Base-by-base conservation (phyloP, 208 protist species). In the Crithidia expoeki region DNA sequence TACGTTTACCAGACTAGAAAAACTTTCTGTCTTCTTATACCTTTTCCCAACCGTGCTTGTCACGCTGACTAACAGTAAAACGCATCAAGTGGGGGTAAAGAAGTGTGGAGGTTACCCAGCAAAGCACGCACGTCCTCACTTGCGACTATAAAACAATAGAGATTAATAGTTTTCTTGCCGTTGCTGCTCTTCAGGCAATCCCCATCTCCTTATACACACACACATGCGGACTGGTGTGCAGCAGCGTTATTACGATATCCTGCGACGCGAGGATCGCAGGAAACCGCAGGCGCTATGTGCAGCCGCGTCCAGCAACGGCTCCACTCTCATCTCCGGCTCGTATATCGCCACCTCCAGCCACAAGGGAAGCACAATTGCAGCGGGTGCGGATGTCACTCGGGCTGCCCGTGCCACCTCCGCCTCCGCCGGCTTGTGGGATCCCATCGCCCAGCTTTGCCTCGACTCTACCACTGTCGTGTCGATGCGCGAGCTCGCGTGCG, bases 401-500 rank as follows among this genome's bases (percentile, higher is more conserved):
- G 33, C 16, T 25, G 33, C 34, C 2, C 0, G 7, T 30, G 21
- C 21, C 11, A 10, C 2, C 30, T 5, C 50, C 28, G 23, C 64
- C 38, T 32, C 64, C 23, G 21, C 53, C 27, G 21, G 4, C n/a
- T 65, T 85, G 40, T 60, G 86, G 23, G 88, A 95, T 68, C 90
- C 90, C 0, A 75, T 93, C 46, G 30, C 21, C 5, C 74, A 70
- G 5, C 82, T 95, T 10, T 42, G 65, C 17, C 74, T 94, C 49
- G 59, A 77, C 40, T 49, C 74, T n/a, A 72, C 79, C 38, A 61
- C 59, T 16, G 76, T 86, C 36, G 68, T 60, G 32, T 71, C 42
- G 11, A 34, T 89, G 40, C 75, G 49, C 2, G 85, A 91, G 32
- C 68, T 93, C 25, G 76, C 68, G 51, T 80, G 92, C 28, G 72